Percentiles rank a stretch among this genome's conserved stretches.
phyloP scores from a whole-genome alignment of 2,329 filamentous ascomycete species.

The Pestalotiopsis sp. region DNA sequence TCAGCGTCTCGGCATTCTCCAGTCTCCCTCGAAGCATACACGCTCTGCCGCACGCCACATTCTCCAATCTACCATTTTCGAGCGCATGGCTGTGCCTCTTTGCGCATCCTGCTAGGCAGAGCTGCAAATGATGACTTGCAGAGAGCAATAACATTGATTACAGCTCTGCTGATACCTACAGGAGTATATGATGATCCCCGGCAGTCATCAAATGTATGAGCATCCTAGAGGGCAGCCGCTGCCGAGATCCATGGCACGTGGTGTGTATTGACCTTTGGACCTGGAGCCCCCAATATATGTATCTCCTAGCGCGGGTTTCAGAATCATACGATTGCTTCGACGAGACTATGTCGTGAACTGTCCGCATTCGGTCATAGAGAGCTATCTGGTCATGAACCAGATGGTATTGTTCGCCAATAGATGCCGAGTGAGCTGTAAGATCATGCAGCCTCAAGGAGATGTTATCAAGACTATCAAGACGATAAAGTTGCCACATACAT shows the following conservation, averaged over 20 bases:
- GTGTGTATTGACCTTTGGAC: not conserved
- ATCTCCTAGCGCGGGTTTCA: not conserved
- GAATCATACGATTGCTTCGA: not conserved
- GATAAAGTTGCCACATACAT: not conserved
- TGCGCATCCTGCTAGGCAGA: not conserved
- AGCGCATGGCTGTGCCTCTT: not conserved
- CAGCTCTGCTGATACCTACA: not conserved
- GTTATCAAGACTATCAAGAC: not conserved
- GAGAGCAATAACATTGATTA: not conserved
- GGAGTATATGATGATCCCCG: not conserved
- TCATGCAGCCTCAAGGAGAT: not conserved
- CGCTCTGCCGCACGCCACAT: not conserved
- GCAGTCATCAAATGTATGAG: not conserved
- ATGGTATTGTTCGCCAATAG: not conserved
- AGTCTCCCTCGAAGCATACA: not conserved
- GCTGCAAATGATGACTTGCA: not conserved
- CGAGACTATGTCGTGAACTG: not conserved
- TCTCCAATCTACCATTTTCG: not conserved
- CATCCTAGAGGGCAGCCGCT: not conserved
- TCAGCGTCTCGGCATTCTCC: not conserved
- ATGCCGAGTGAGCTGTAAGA: not conserved
- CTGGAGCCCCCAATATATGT: not conserved
- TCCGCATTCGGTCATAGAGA: not conserved
- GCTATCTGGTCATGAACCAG: not conserved
- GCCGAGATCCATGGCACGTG: not conserved